phyloP scores from a whole-genome alignment of 2,329 filamentous ascomycete species.

The Xylaria sp. region DNA sequence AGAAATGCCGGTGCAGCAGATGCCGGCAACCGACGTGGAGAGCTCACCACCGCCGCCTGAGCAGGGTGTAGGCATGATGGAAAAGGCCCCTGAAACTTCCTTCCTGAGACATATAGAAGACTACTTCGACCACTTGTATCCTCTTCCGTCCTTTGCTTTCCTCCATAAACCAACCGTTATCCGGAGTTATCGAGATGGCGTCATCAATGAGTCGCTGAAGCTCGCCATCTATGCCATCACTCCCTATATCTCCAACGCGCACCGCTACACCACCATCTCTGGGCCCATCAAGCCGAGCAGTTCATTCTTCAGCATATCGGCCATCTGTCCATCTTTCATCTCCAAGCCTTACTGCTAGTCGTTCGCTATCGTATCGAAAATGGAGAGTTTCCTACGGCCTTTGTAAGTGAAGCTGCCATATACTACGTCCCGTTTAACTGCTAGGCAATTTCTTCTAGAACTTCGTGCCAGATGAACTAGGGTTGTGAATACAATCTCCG shows the following conservation, averaged over 20 bases:
- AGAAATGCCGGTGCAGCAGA: neutral
- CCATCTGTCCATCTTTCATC: constrained; percentile 41
- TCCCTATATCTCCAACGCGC: constrained; percentile 40
- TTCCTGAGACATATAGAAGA: constrained; percentile 35
- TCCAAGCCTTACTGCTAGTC: constrained; percentile 42
- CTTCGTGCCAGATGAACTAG: no score
- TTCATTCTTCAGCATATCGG: constrained; percentile 42
- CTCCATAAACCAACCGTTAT: constrained; percentile 43
- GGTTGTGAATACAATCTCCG: no score
- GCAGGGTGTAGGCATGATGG: constrained; percentile 15
- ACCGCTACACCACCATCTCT: constrained; percentile 33
- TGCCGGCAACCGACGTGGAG: neutral
- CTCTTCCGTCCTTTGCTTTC: constrained; percentile 44
- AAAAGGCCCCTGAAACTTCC: constrained; percentile 8
- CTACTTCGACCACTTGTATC: constrained; percentile 42
- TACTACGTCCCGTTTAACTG: neutral
- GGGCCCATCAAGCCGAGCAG: constrained; percentile 43
- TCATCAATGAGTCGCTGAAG: constrained; percentile 41
- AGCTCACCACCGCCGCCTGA: neutral
- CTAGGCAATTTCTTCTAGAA: neutral
- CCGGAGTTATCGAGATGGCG: constrained; percentile 39
- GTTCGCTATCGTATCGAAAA: constrained; percentile 43
- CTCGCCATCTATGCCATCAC: constrained; percentile 44
- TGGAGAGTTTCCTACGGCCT: constrained; percentile 42
- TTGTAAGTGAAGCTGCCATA: constrained; percentile 25